Percentiles rank a stretch among this genome's conserved stretches.
Conservation (phyloP, 768 basidiomycete species). For the Termitomyces sp. region DNA sequence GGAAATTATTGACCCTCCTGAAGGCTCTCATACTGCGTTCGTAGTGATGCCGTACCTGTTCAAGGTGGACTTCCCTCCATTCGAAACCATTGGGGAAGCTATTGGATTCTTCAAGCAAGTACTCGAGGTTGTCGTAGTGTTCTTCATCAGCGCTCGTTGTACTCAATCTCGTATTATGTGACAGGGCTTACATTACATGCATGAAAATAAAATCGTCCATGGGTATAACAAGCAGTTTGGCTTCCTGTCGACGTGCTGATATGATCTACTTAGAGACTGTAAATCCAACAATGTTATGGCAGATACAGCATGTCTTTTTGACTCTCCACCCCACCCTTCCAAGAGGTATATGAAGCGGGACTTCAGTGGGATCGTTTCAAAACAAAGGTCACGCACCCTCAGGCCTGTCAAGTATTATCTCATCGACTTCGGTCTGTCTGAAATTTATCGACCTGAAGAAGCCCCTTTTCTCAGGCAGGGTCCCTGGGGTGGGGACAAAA, state of each 20-base stretch:
- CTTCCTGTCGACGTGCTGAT: neutral
- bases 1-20: constrained; percentile 10
- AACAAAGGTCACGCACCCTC: constrained; percentile 9
- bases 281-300: constrained; percentile 15
- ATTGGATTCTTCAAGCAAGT: constrained; percentile 26
- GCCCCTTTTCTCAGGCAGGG: constrained; percentile 19
- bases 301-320: neutral
- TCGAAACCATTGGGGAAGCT: constrained; percentile 22
- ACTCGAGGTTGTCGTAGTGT: constrained; percentile 21
- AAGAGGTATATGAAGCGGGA: constrained; percentile 1
- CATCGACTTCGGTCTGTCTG: constrained; percentile 12
- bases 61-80: constrained; percentile 11
- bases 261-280: constrained; percentile 5
- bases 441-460: constrained; percentile 13
- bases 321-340: constrained; percentile 10
- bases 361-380: neutral
- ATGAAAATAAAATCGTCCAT: constrained; percentile 24
- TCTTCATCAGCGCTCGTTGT: constrained; percentile 5
- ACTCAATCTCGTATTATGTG: neutral
- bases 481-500: constrained; percentile 31
- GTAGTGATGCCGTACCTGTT: constrained; percentile 22
- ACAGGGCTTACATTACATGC: constrained; percentile 30
- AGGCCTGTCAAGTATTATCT: neutral
- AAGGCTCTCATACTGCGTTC: constrained; percentile 10
- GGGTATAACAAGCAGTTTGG: constrained; percentile 14